A percentile compares a stretch with the other conserved stretches of the same genome.
Evolutionary conservation across 805 yeast genomes (phyloP).

Genomic region (Candida vartiovaarae): DNA sequence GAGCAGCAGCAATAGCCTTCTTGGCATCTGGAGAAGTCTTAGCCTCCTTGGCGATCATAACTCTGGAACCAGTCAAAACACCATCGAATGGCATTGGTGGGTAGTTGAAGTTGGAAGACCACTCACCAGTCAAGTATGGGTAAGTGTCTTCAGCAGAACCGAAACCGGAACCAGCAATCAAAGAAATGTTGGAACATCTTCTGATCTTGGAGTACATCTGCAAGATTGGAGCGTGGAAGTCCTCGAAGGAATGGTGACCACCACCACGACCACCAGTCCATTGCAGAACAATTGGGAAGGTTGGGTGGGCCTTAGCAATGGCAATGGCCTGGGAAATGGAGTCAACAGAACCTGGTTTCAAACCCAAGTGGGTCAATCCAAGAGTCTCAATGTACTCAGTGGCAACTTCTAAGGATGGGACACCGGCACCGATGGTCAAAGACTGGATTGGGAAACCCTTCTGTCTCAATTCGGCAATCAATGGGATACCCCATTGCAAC

Average conservation of each 20-base stretch:
- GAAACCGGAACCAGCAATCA: conserved; percentile 97
- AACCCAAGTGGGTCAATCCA: conserved; percentile 88
- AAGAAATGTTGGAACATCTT: conserved; percentile 79
- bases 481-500: conserved; percentile 98
- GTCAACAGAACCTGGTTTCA: conserved; percentile 97
- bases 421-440: conserved; percentile 98
- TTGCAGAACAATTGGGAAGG: conserved; percentile 93
- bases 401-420: conserved; percentile 96
- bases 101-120: conserved; percentile 83
- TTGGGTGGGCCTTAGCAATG: conserved; percentile 93
- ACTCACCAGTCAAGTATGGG: conserved; percentile 94
- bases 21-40: conserved; percentile 92
- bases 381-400: conserved; percentile 89
- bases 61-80: conserved; percentile 91
- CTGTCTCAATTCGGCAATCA: conserved; percentile 80
- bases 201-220: conserved; percentile 95
- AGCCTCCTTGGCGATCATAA: conserved; percentile 96
- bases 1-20: conserved; percentile 78
- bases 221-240: conserved; percentile 94
- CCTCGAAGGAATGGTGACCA: conserved; percentile 99
- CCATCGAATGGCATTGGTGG: conserved; percentile 99
- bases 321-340: conserved; percentile 79
- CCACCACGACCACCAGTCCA: conserved; percentile 99
- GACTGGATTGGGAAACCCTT: conserved; percentile 95
- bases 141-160: conserved; percentile 96